Base-by-base conservation (phyloP, 2,329 filamentous ascomycete genomes). In the Stagonosporopsis vannaccii region DNA sequence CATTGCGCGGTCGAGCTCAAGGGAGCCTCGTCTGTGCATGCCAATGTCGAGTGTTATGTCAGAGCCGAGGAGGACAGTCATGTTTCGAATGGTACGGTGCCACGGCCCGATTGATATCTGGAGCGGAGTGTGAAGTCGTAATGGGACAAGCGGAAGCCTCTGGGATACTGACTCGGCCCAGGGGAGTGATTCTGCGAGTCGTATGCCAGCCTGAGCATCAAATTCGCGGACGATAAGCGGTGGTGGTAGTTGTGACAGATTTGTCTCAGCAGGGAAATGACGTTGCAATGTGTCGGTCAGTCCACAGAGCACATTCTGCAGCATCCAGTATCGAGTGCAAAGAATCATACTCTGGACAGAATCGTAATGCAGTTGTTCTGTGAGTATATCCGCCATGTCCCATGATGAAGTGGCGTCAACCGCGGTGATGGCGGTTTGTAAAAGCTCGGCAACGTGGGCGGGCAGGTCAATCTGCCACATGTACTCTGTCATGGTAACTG, bases 121-220 rank as follows among this genome's bases (percentile, higher is more conserved):
- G 8, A 72, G 60, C 7, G 65, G 65, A 0, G 66, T 70, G 15
- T 71, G 67, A n/a, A 73, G 54, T 43, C 69, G 67, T 9, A 73
- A 23, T 15, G 67, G 61, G 4, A 73, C 60, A 15, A 73, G 59
- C 2, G 70, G 69, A 7, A 72, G 45, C 6, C 44, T 56, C 12
- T 60, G 60, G 25, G 65, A 69, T 2, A 67, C 44, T 0, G 60
- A 60, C 1, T 61, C 37, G 2, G 68, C 59, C 61, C 66, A 72
- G n/a, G 56, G 51, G 0, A 68, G 45, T 22, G 61, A 69, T 35
- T 65, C 66, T 12, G 66, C 65, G 5, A 72, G 45, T 11, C 60
- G 37, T 15, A 63, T 30, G 4, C 67, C 70, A 11, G 66, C 62
- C 11, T 69, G 59, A 1, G 50, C 33, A 11, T 73, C 70, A 19